phyloP scores from a whole-genome alignment of 2,329 filamentous ascomycete species.

The Sphaerostilbella broomeana region DNA sequence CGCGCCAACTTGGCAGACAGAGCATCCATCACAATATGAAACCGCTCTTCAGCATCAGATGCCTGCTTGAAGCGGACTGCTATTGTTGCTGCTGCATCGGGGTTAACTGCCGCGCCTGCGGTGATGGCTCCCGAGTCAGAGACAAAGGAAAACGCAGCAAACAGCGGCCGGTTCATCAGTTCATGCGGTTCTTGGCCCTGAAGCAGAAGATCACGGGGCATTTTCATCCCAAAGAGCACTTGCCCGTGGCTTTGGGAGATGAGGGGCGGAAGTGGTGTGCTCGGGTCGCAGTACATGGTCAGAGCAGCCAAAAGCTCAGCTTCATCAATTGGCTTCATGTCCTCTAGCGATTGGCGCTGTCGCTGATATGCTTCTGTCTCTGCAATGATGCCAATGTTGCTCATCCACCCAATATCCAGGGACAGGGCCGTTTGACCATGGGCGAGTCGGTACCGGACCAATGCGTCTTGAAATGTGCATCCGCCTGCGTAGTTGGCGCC shows the following conservation, averaged over 20 bases:
- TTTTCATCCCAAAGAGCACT: slow-evolving; percentile 2
- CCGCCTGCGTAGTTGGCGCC: slow-evolving; percentile 36
- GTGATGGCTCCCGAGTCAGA: neutral
- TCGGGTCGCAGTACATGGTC: slow-evolving; percentile 4
- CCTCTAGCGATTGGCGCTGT: neutral
- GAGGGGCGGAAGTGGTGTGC: neutral
- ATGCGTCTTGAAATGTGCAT: slow-evolving; percentile 25
- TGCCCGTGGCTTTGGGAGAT: neutral
- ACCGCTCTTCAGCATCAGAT: neutral
- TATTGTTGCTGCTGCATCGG: neutral
- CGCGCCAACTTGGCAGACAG: slow-evolving; percentile 26
- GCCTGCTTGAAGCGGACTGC: neutral
- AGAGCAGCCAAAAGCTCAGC: neutral
- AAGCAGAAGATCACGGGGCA: neutral
- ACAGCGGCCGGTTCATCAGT: neutral
- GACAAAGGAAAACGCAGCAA: neutral
- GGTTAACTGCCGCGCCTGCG: neutral
- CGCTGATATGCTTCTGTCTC: slow-evolving; percentile 13
- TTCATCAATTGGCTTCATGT: slow-evolving; percentile 4
- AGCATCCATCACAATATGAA: slow-evolving; percentile 12
- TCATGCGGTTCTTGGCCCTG: neutral
- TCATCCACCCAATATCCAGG: slow-evolving; percentile 19
- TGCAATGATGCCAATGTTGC: slow-evolving; percentile 21
- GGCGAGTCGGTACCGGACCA: slow-evolving; percentile 15
- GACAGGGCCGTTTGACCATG: neutral